Percentiles rank a stretch among this genome's conserved stretches.
These are phyloP conservation scores for Rosa hybrid DNA, from an alignment of 331 rosid genomes.

Conservation along the genomic window DNA sequence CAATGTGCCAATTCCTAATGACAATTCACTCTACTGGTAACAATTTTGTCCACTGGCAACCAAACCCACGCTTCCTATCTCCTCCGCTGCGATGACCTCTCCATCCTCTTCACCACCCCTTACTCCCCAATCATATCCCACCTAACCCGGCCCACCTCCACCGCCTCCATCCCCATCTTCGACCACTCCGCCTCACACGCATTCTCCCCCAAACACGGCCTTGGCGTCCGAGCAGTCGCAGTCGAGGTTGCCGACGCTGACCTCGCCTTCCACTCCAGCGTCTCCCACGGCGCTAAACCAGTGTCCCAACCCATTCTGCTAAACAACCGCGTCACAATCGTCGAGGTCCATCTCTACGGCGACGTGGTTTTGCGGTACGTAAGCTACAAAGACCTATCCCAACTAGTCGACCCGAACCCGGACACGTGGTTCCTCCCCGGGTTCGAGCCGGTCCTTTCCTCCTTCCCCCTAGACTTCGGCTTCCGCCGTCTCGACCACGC, in stretches of 20 bases:
- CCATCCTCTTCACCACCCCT: slow-evolving; percentile 81
- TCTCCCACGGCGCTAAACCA: slow-evolving; percentile 57
- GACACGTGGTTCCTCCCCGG: slow-evolving; percentile 59
- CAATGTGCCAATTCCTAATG: too few relatives aligned
- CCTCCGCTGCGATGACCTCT: slow-evolving; percentile 80
- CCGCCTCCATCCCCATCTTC: slow-evolving; percentile 68
- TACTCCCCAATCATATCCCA: slow-evolving; percentile 61
- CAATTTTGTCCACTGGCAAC: slow-evolving; percentile 90
- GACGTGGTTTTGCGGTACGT: slow-evolving; percentile 83
- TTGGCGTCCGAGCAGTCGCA: slow-evolving; percentile 77
- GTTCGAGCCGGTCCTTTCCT: slow-evolving; percentile 52
- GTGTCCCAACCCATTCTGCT: slow-evolving; percentile 43
- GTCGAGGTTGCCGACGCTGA: slow-evolving; percentile 70
- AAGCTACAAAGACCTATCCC: slow-evolving; percentile 44
- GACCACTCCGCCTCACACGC: slow-evolving; percentile 38
- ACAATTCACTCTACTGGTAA: too few relatives aligned
- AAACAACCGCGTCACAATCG: slow-evolving; percentile 37
- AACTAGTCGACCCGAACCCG: slow-evolving; percentile 23
- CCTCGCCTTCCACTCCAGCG: slow-evolving; percentile 55
- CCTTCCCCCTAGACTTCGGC: slow-evolving; percentile 63
- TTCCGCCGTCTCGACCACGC: slow-evolving; percentile 81
- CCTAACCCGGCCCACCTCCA: slow-evolving; percentile 15
- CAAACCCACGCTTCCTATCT: slow-evolving; percentile 74
- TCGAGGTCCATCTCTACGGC: slow-evolving; percentile 75
- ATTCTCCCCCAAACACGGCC: slow-evolving; percentile 67